Percentiles rank a stretch among this genome's conserved stretches.
Conservation (phyloP, 2,329 filamentous ascomycete species). For the Ceratocystis cacaofunesta region DNA sequence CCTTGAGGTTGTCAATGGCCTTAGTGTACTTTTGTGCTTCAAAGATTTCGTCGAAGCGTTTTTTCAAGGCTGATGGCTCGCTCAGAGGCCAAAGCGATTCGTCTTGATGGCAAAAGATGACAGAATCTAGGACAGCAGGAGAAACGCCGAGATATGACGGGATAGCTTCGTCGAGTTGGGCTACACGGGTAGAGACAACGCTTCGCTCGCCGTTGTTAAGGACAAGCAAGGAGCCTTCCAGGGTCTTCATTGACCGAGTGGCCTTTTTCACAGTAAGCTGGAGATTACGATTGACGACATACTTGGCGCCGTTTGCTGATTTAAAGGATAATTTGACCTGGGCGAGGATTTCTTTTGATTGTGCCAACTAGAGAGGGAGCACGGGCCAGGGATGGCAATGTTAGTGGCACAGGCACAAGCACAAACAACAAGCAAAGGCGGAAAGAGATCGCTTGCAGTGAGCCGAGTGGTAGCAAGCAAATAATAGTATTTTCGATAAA, state of each 20-base stretch:
- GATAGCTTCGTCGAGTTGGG: slow-evolving; percentile 70
- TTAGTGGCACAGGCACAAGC: background rate
- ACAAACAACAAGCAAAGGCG: no score
- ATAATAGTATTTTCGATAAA: background rate
- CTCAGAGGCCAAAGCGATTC: slow-evolving; percentile 96
- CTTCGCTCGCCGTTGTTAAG: slow-evolving; percentile 65
- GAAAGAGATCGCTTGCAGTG: no score
- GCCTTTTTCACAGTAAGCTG: slow-evolving; percentile 79
- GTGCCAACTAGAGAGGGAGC: slow-evolving; percentile 9
- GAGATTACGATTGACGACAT: slow-evolving; percentile 71
- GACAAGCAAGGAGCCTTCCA: slow-evolving; percentile 66
- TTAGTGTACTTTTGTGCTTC: slow-evolving; percentile 95
- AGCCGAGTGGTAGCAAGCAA: background rate
- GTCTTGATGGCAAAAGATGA: slow-evolving; percentile 98
- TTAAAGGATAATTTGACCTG: slow-evolving; percentile 84
- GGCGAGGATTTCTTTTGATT: slow-evolving; percentile 62
- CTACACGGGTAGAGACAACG: slow-evolving; percentile 63
- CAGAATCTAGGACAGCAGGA: slow-evolving; percentile 74
- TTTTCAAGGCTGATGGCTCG: slow-evolving; percentile 72
- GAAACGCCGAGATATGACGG: slow-evolving; percentile 80
- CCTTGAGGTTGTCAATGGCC: slow-evolving; percentile 87
- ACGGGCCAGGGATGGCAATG: background rate
- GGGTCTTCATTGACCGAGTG: slow-evolving; percentile 59
- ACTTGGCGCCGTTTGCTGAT: slow-evolving; percentile 59
- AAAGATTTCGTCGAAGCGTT: slow-evolving; percentile 94